Base-by-base conservation (phyloP, 805 yeast species). In the Pichia exigua region DNA sequence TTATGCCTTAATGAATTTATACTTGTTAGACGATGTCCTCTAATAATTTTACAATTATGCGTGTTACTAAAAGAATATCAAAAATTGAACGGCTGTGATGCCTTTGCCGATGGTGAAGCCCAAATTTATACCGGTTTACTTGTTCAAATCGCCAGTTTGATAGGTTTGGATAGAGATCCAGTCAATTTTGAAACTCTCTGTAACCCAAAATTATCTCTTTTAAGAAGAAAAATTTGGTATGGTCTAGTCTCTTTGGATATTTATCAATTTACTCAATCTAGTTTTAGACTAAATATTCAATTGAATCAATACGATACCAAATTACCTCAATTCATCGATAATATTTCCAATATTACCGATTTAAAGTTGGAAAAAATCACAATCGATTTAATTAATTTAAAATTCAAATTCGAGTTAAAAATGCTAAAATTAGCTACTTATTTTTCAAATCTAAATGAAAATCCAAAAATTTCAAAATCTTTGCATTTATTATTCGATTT, bases 91-190 rank as follows among this genome's bases (percentile, higher is more conserved):
- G 84, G 83, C 41, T 54, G 58, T 28, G 84, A 81, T 58, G 72
- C 75, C 2, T 67, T 71, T 4, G 84, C 79, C 60, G 83, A 79
- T 49, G 83, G 81, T 47, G 79, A 78, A 44, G 74, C 82, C 3
- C 81, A 76, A 57, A 75, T 80, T 15, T 74, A 77, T 50, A 63
- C 77, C 17, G 80, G 83, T 1, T 73, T 81, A 65, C 68, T 82
- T 26, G 66, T 81, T 17, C 87, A 82, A 59, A 81, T 84, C 85
- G 85, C 85, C 0, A 73, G 77, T 50, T 73, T 83, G 40, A 72
- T 83, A 55, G 91, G 91, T 0, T 62, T 84, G n/a, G 32, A 46
- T 18, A 43, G 35, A 17, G 51, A 48, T 42, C 49, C 56, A 3
- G 21, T 2, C 2, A 43, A 42, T 5, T n/a, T 44, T 4, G 38